Base-by-base conservation (phyloP, 2,329 filamentous ascomycete genomes). In the Hymenoscyphus infarciens region DNA sequence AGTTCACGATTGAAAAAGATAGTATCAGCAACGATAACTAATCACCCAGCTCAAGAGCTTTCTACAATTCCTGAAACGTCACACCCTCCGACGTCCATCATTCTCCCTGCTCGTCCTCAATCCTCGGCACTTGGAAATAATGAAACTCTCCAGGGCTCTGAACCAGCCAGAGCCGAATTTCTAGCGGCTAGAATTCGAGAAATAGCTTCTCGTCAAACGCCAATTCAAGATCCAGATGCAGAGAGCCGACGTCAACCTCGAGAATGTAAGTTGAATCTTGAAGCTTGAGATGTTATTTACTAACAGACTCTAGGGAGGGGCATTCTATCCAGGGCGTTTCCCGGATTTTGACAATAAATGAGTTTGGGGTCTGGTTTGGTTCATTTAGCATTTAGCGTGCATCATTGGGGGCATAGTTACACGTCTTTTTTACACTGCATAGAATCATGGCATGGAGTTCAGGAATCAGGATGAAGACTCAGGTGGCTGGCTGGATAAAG, bases 171-270 rank as follows among this genome's bases (percentile, higher is more conserved):
- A 56, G 66, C 65, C 39, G 65, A 68, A 38, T 59, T 68, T 27
- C 69, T 70, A 1, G 65, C 69, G 19, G 62, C 65, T 52, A 66
- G 70, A 56, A 69, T 70, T 49, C 66, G 61, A 52, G 72, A 73
- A 42, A 39, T 73, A 22, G 57, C 68, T 35, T 63, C 68, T 57
- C 45, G 61, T 33, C 66, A 69, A 56, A 53, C 59, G 5, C 63
- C 63, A 5, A 67, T 73, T 56, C 62, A 65, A 58, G 71, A 71
- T 63, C 65, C 68, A 2, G 72, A 72, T 57, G 25, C 63, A 7
- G 15, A 64, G 10, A 42, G 57, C 45, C 55, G 59, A 27, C 63
- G 67, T 52, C 65, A 61, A 38, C 54, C 42, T 33, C 62, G 68
- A 31, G 61, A 63, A 58, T 72, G 71, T 66, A 68, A 64, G 65